Conservation (phyloP, 352 stramenopile species). For the Phytopythium vexans region DNA sequence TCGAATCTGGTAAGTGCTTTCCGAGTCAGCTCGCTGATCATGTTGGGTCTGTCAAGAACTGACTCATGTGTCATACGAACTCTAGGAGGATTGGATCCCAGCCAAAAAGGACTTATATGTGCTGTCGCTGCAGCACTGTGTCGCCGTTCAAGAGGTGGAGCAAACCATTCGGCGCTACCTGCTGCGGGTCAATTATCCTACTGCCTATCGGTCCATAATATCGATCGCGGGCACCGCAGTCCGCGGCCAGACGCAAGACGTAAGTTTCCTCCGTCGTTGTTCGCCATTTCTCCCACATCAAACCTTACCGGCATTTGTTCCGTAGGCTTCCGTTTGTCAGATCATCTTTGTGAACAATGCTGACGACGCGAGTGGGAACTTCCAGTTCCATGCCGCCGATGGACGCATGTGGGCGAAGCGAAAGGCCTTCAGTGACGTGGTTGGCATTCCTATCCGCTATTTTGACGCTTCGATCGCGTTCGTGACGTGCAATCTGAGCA, state of each 20-base stretch:
- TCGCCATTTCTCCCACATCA: conserved; percentile 3
- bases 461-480: conserved; percentile 86
- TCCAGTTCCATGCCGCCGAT: conserved; percentile 63
- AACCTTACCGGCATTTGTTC: background rate
- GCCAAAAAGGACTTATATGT: conserved; percentile 77
- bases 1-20: conserved; percentile 41
- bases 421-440: conserved; percentile 76
- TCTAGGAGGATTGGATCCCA: conserved; percentile 69
- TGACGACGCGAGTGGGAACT: conserved; percentile 77
- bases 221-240: conserved; percentile 67
- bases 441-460: conserved; percentile 77
- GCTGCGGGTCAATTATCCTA: conserved; percentile 77
- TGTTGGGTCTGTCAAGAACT: background rate
- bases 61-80: background rate
- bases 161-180: conserved; percentile 68
- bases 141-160: conserved; percentile 62
- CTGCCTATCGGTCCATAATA: conserved; percentile 72
- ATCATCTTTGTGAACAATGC: conserved; percentile 86
- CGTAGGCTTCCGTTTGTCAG: conserved; percentile 67
- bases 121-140: conserved; percentile 76
- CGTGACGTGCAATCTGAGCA: conserved; percentile 73
- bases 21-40: background rate
- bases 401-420: conserved; percentile 69
- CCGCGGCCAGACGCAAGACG: conserved; percentile 58
- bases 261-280: conserved; percentile 22